Base-by-base conservation (phyloP, 805 yeast genomes). In the Myxozyma mucilagina region DNA sequence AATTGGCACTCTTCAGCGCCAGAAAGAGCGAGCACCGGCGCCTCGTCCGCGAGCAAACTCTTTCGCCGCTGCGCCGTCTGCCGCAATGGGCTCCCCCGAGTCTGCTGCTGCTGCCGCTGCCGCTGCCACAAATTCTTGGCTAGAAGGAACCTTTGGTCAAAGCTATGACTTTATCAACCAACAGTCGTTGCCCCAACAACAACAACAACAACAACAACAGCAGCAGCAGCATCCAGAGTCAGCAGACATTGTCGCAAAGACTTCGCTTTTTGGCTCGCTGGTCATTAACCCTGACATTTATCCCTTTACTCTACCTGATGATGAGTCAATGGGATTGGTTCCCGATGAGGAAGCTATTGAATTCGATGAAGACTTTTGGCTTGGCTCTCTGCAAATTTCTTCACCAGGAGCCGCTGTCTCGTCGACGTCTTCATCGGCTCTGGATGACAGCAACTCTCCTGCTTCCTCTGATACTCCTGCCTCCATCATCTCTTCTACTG, bases 221-320 rank as follows among this genome's bases (percentile, higher is more conserved):
- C 41, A 13, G 41, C 41, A 13, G 41, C 14, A n/a, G 43, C 47
- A 24, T 36, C 24, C 29, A 35, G 41, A n/a, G n/a, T 34, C 47
- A 42, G 20, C 20, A n/a, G 18, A 34, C 32, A 36, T 43, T 50
- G 39, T 24, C 43, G 16, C 47, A 20, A 43, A 43, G 39, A 47
- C 55, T 2, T 44, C 54, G 14, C 57, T 59, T 43, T 60, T 63
- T 35, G 66, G 66, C 41, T 62, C 65, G 34, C 64, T 63, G 43
- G 61, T 48, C 57, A 63, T 63, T 57, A 61, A 63, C 48, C 66
- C 66, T 10, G 65, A 63, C 55, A 55, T 63, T 13, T 54, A 61
- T 11, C 61, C 63, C 42, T 63, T 63, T 48, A n/a, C 59, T 3
- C 56, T 63, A 11, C 66, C 66, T 41, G 66, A 63, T 49, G 55